Conservation (phyloP, 169 alveolate species). For the Theileria annulata region DNA sequence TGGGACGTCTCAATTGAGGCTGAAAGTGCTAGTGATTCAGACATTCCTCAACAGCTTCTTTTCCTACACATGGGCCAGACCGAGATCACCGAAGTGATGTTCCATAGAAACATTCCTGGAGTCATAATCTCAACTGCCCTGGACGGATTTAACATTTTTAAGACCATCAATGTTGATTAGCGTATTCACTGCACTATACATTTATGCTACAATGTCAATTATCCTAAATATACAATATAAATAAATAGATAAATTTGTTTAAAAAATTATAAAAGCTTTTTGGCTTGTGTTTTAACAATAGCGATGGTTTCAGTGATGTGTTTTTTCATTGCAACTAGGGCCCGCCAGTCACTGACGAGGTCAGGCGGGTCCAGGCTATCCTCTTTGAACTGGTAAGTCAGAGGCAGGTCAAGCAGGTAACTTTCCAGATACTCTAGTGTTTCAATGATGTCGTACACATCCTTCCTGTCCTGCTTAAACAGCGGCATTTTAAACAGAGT, state of each 20-base stretch:
- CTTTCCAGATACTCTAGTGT: slow-evolving; percentile 46
- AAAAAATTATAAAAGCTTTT: slow-evolving; percentile 6
- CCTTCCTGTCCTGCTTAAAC: slow-evolving; percentile 33
- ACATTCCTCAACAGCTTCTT: slow-evolving; percentile 73
- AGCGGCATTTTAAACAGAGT: slow-evolving; percentile 35
- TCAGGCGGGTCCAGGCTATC: slow-evolving; percentile 39
- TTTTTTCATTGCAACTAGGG: slow-evolving; percentile 52
- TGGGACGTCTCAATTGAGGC: slow-evolving; percentile 80
- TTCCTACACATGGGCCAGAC: slow-evolving; percentile 78
- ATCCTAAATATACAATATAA: neutral
- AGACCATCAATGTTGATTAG: slow-evolving; percentile 60
- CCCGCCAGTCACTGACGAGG: slow-evolving; percentile 61
- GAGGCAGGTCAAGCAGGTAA: slow-evolving; percentile 47
- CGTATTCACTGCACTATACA: neutral
- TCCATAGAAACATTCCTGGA: slow-evolving; percentile 76
- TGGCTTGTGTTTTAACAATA: slow-evolving; percentile 14
- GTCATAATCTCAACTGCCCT: slow-evolving; percentile 70
- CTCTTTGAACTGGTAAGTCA: slow-evolving; percentile 27
- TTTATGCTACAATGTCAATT: neutral
- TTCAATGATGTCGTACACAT: slow-evolving; percentile 43
- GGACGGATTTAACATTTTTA: slow-evolving; percentile 75
- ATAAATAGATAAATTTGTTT: neutral
- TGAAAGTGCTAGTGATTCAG: neutral
- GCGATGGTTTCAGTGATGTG: slow-evolving; percentile 49
- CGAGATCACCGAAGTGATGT: slow-evolving; percentile 75